Evolutionary conservation across 1,284 basidiomycete genomes (phyloP).

Genomic region (Papiliotrema laurentii): DNA sequence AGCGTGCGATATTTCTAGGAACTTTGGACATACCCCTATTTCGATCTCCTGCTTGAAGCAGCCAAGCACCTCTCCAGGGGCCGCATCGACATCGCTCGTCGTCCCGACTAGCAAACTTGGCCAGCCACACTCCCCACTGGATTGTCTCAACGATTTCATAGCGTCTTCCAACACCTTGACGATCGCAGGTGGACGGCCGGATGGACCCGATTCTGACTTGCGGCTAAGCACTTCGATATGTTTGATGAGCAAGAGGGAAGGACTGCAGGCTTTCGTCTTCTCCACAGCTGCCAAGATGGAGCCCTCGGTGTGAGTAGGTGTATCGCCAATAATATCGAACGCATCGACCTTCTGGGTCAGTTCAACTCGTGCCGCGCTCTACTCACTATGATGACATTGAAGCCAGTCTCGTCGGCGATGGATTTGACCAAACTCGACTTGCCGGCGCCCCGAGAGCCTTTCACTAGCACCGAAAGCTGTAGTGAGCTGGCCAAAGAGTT

Average conservation of each 20-base stretch:
- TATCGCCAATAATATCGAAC: constrained; percentile 78
- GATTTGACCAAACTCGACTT: constrained; percentile 48
- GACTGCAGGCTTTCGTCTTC: constrained; percentile 72
- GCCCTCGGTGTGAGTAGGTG: constrained; percentile 71
- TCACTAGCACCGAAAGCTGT: constrained; percentile 49
- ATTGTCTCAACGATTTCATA: constrained; percentile 12
- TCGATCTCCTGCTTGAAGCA: constrained; percentile 84
- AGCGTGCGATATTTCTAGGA: background rate
- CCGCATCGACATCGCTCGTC: constrained; percentile 62
- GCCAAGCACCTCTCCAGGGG: constrained; percentile 64
- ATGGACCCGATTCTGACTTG: constrained; percentile 62
- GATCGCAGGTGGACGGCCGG: constrained; percentile 54
- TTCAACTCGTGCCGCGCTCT: background rate
- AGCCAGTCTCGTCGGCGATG: constrained; percentile 34
- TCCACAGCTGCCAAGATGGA: constrained; percentile 72
- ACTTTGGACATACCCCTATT: constrained; percentile 58
- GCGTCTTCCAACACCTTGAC: constrained; percentile 33
- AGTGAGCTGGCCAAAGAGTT: constrained; percentile 18
- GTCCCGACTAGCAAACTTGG: constrained; percentile 69
- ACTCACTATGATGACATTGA: constrained; percentile 74
- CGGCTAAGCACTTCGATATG: constrained; percentile 79
- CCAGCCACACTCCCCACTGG: constrained; percentile 50
- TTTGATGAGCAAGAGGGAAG: constrained; percentile 76
- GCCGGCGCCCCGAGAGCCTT: constrained; percentile 53
- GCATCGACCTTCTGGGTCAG: constrained; percentile 67